These are phyloP conservation scores for Podospora appendiculata DNA, from an alignment of 495 filamentous ascomycete species.

Conservation along the genomic window DNA sequence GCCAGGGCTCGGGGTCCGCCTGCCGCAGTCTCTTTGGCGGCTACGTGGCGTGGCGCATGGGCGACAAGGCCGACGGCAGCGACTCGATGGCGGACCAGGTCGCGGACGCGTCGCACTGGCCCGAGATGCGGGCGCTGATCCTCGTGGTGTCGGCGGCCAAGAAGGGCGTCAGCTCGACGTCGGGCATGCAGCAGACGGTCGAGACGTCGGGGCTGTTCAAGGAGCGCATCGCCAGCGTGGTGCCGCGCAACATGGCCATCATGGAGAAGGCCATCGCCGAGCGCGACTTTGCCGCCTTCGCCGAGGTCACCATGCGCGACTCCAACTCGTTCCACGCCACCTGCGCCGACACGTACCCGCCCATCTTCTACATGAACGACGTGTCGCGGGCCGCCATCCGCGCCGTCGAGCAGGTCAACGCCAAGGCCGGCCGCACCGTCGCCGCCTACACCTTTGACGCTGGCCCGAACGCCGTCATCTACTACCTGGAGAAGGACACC, in stretches of 20 bases:
- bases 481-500: conserved; percentile 75
- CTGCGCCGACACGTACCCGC: conserved; percentile 89
- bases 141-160: conserved; percentile 87
- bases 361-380: conserved; percentile 98
- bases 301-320: conserved; percentile 86
- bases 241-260: conserved; percentile 73
- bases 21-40: conserved; percentile 89
- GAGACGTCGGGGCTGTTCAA: conserved; percentile 75
- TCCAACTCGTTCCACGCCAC: conserved; percentile 95
- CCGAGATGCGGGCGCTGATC: conserved; percentile 84
- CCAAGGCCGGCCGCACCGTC: conserved; percentile 58
- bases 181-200: conserved; percentile 95
- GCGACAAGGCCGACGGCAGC: conserved; percentile 59
- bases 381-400: conserved; percentile 75
- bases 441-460: conserved; percentile 97
- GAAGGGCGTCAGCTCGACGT: conserved; percentile 86
- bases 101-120: conserved; percentile 82
- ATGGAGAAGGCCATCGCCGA: conserved; percentile 77
- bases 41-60: conserved; percentile 89
- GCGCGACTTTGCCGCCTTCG: conserved; percentile 81
- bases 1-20: conserved; percentile 92
- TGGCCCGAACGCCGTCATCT: conserved; percentile 93
- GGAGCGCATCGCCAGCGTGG: conserved; percentile 60
- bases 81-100: conserved; percentile 84
- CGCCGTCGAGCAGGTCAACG: conserved; percentile 83